phyloP scores from a whole-genome alignment of 768 basidiomycete genomes.

The Dioszegia hungarica region DNA sequence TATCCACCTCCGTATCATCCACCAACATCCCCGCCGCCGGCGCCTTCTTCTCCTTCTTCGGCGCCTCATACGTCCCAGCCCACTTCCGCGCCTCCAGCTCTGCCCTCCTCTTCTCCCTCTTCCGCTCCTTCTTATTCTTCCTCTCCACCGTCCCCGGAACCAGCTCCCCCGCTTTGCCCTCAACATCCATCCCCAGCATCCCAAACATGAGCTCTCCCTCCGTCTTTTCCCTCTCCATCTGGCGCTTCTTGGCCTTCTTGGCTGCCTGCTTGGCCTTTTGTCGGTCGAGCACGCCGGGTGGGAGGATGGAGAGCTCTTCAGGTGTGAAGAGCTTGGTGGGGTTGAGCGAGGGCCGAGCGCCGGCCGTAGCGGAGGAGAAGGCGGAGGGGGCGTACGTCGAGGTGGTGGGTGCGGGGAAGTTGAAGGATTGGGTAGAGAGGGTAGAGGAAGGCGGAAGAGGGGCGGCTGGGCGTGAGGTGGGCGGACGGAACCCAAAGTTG shows the following conservation, averaged over 20 bases:
- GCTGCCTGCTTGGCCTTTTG: slow-evolving; percentile 39
- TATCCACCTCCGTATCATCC: slow-evolving; percentile 51
- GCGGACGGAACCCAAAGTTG: slow-evolving; percentile 2
- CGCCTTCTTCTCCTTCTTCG: slow-evolving; percentile 47
- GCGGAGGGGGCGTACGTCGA: neutral
- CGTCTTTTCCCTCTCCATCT: slow-evolving; percentile 25
- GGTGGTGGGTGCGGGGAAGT: neutral
- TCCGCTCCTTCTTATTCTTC: slow-evolving; percentile 49
- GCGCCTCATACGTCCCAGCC: neutral
- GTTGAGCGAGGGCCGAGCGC: neutral
- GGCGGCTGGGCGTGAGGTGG: neutral
- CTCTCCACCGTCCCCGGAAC: slow-evolving; percentile 48
- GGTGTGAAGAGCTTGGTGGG: slow-evolving; percentile 37
- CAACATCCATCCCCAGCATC: slow-evolving; percentile 42
- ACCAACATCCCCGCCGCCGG: slow-evolving; percentile 19
- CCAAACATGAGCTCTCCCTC: slow-evolving; percentile 52
- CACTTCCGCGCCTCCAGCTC: slow-evolving; percentile 9
- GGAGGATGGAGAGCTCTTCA: slow-evolving; percentile 42
- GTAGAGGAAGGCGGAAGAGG: neutral
- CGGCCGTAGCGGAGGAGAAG: too few species aligned
- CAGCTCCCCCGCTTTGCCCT: slow-evolving; percentile 44
- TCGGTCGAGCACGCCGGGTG: slow-evolving; percentile 34
- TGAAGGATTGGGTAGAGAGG: neutral
- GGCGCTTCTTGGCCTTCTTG: slow-evolving; percentile 45
- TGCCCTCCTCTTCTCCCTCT: slow-evolving; percentile 16